These are phyloP conservation scores for Persicaria maculosa DNA, from an alignment of 148 eudicot species.

Conservation along the genomic window DNA sequence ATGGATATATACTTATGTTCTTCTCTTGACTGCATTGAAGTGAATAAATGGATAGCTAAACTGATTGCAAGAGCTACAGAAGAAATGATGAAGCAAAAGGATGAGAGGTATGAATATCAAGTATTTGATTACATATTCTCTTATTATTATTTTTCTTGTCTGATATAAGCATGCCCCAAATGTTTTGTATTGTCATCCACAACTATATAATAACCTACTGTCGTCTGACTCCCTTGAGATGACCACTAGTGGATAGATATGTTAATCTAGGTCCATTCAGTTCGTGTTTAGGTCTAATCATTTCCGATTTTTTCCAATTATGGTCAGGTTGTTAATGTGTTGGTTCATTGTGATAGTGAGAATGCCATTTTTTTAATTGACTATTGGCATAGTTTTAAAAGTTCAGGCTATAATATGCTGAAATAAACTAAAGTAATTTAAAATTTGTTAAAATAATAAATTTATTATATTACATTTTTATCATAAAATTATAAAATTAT, in stretches of 20 bases:
- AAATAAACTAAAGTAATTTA: no score
- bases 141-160: background rate
- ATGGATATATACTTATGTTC: background rate
- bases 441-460: no score
- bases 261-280: background rate
- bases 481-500: no score
- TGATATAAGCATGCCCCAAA: background rate
- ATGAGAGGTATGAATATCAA: conserved; percentile 54
- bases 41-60: conserved; percentile 88
- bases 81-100: conserved; percentile 95
- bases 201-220: background rate
- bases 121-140: background rate
- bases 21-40: conserved; percentile 29
- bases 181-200: background rate
- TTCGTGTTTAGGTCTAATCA: background rate
- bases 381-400: no score
- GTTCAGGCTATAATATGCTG: no score
- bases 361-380: no score
- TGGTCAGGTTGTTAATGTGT: no score
- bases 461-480: no score
- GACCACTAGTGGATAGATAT: background rate
- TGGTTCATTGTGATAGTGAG: no score
- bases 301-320: no score
- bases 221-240: background rate
- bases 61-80: conserved; percentile 78